Base-by-base conservation (phyloP, 345 rosid genomes). In the Citrus inodora region DNA sequence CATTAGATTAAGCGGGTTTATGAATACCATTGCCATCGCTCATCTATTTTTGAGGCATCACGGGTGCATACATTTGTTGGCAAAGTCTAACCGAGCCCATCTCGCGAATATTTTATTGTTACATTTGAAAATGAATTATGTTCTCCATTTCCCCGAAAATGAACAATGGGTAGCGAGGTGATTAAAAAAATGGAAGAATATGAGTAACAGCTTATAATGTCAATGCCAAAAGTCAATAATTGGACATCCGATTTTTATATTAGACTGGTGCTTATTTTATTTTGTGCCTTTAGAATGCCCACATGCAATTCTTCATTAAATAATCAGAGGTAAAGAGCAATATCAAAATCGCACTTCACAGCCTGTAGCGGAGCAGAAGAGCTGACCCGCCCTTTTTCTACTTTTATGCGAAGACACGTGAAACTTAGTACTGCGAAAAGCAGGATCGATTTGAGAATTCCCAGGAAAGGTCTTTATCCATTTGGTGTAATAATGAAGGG, bases 281-380 rank as follows among this genome's bases (percentile, higher is more conserved):
- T 56, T 21, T 11, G 59, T 32, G 10, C 7, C 66, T 25, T 25
- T n/a, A 17, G 55, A 22, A 25, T 22, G 56, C n/a, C 32, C 73
- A 61, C 60, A 75, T 53, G 64, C 40, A 67, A 11, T 56, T 55
- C 63, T 71, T 40, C 17, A 76, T 30, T 69, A 33, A 51, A 67
- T 48, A 64, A n/a, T n/a, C 7, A 38, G 27, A 71, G 33, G 32
- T 25, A 11, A 62, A 3, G 22, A 64, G 9, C 24, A 73, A 70
- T 64, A 74, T 71, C 24, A 32, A 71, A 71, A 37, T 67, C 76
- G 40, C 72, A 76, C 58, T 35, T 73, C 70, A 51, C 82, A 72
- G 76, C 75, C 86, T 78, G 82, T 69, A 33, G 53, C 22, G 56
- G 4, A 48, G 73, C 75, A 67, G 3, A 22, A 13, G 33, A 13